A percentile compares a stretch with the other conserved stretches of the same genome.
phyloP scores from a whole-genome alignment of 2,329 filamentous ascomycete genomes.

The Calcarisporium arbuscula region DNA sequence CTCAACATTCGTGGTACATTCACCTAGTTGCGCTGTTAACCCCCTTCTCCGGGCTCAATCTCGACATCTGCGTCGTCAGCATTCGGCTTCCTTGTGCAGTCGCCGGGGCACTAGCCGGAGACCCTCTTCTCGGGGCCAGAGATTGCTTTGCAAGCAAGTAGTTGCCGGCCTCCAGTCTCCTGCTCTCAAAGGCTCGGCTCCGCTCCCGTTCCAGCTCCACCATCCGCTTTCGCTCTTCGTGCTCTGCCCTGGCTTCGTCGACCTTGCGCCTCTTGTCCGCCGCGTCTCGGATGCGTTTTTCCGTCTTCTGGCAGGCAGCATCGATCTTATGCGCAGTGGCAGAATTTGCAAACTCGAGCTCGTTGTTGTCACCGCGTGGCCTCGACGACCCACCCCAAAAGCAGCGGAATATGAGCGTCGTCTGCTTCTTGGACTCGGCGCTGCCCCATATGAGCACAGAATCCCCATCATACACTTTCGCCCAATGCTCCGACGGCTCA shows the following conservation, averaged over 20 bases:
- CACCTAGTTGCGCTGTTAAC: slow-evolving; percentile 9
- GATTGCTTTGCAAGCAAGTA: slow-evolving; percentile 26
- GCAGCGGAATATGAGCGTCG: slow-evolving; percentile 46
- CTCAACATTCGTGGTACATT: too few species aligned
- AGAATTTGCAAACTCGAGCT: slow-evolving; percentile 29
- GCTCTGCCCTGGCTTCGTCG: slow-evolving; percentile 38
- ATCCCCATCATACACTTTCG: slow-evolving; percentile 71
- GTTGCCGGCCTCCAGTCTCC: slow-evolving; percentile 38
- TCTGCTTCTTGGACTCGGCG: slow-evolving; percentile 31
- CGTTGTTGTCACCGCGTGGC: slow-evolving; percentile 23
- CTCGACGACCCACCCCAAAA: slow-evolving; percentile 49
- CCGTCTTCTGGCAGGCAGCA: slow-evolving; percentile 37
- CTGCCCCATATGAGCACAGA: slow-evolving; percentile 64
- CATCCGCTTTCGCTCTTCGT: slow-evolving; percentile 31
- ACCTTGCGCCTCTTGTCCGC: slow-evolving; percentile 34
- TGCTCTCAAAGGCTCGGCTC: slow-evolving; percentile 43
- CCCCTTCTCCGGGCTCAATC: slow-evolving; percentile 17
- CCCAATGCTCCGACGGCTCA: slow-evolving; percentile 54
- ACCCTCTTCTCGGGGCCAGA: slow-evolving; percentile 19
- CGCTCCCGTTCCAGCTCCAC: slow-evolving; percentile 42
- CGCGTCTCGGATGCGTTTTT: slow-evolving; percentile 35
- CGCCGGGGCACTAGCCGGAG: slow-evolving; percentile 21
- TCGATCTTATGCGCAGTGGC: slow-evolving; percentile 40
- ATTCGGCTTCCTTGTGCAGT: slow-evolving; percentile 10
- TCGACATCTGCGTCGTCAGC: slow-evolving; percentile 12